These are phyloP conservation scores for Chaetomium cochliodes DNA, from an alignment of 495 filamentous ascomycete genomes.

Conservation along the genomic window DNA sequence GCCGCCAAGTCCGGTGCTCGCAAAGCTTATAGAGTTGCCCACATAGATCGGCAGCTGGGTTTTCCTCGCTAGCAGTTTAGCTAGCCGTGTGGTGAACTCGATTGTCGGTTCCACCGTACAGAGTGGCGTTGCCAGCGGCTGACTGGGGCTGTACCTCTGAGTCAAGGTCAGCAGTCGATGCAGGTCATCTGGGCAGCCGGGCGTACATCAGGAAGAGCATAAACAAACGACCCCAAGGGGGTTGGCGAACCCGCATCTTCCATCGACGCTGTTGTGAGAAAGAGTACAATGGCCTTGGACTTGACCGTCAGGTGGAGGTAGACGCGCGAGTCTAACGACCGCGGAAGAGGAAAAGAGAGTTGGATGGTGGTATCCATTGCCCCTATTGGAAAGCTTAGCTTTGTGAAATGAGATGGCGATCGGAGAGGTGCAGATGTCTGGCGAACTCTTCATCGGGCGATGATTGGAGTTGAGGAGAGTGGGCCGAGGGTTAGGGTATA, in stretches of 20 bases:
- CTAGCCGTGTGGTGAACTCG: slow-evolving; percentile 81
- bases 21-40: slow-evolving; percentile 70
- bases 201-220: slow-evolving; percentile 84
- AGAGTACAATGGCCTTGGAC: slow-evolving; percentile 64
- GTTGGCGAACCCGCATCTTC: slow-evolving; percentile 54
- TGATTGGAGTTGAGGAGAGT: not conserved
- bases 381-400: not conserved
- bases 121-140: slow-evolving; percentile 73
- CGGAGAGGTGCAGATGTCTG: not conserved
- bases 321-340: slow-evolving; percentile 71
- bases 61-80: slow-evolving; percentile 74
- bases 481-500: not conserved
- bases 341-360: slow-evolving; percentile 75
- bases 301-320: slow-evolving; percentile 74
- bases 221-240: slow-evolving; percentile 82
- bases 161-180: slow-evolving; percentile 5
- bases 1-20: slow-evolving; percentile 65
- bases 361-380: slow-evolving; percentile 50
- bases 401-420: not conserved
- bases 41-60: slow-evolving; percentile 75
- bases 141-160: slow-evolving; percentile 55
- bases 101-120: slow-evolving; percentile 70
- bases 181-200: not conserved
- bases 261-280: slow-evolving; percentile 69
- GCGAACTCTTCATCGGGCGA: not conserved